phyloP scores from a whole-genome alignment of 2,329 filamentous ascomycete genomes.

The Botryotinia calthae region DNA sequence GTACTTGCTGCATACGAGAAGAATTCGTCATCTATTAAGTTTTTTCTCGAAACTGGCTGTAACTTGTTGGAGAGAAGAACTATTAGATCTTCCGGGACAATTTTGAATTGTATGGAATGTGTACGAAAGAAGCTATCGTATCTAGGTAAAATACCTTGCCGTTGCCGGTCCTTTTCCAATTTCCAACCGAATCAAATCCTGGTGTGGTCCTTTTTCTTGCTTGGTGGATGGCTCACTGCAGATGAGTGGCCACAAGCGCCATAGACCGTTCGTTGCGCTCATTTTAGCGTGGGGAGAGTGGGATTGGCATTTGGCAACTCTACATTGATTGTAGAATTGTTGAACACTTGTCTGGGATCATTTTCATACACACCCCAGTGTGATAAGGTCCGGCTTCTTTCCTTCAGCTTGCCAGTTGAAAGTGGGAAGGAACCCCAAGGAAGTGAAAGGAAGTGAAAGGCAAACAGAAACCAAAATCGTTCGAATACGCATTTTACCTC shows the following conservation, averaged over 20 bases:
- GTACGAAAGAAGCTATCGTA: constrained; percentile 2
- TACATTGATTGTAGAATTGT: not conserved
- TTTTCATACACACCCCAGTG: not conserved
- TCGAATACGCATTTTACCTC: constrained; percentile 15
- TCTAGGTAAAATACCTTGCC: not conserved
- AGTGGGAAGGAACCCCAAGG: constrained; percentile 10
- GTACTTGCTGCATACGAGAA: not conserved
- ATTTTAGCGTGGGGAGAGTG: constrained; percentile 20
- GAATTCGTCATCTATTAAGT: constrained; percentile 1
- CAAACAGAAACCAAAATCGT: not conserved
- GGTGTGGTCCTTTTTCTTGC: not conserved
- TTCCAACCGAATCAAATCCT: constrained; percentile 9
- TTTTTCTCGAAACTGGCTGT: not conserved
- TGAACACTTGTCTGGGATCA: constrained; percentile 17
- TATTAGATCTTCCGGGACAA: not conserved
- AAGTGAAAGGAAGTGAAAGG: constrained; percentile 11
- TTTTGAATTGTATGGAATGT: not conserved
- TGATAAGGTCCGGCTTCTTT: constrained; percentile 16
- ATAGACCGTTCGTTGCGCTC: constrained; percentile 7
- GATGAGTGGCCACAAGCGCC: constrained; percentile 16
- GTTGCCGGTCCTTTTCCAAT: not conserved
- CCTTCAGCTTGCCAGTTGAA: constrained; percentile 20
- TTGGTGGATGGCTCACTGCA: constrained; percentile 18
- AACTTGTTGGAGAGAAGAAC: not conserved
- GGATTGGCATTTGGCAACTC: constrained; percentile 2